phyloP scores from a whole-genome alignment of 1,139 yeast genomes.

The Magnusiomyces tetraspermus region DNA sequence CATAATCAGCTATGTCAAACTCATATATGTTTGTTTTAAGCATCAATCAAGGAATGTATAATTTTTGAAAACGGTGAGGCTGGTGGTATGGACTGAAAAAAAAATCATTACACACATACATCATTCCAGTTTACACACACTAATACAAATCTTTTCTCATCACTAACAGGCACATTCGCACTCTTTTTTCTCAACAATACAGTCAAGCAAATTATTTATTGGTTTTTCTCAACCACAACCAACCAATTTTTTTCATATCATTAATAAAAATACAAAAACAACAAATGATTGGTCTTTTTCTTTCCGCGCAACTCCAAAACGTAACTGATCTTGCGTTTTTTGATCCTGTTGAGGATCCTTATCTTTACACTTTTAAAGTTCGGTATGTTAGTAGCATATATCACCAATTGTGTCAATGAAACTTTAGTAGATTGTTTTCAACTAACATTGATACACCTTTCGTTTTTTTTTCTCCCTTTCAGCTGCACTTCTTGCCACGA shows the following conservation, averaged over 20 bases:
- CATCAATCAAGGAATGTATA: too few relatives aligned
- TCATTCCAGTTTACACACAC: too few relatives aligned
- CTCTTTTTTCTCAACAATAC: too few relatives aligned
- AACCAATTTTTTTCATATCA: neutral
- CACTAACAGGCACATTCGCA: too few relatives aligned
- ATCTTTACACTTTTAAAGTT: conserved; percentile 63
- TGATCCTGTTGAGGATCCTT: conserved; percentile 54
- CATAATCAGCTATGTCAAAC: neutral
- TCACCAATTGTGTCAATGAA: neutral
- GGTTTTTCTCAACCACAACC: too few relatives aligned
- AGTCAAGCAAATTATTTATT: too few relatives aligned
- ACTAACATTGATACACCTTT: neutral
- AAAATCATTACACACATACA: too few relatives aligned
- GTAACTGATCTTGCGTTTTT: conserved; percentile 57
- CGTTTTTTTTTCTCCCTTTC: neutral
- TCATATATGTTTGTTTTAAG: neutral
- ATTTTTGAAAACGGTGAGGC: too few relatives aligned
- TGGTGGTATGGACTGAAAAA: too few relatives aligned
- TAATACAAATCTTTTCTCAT: too few relatives aligned
- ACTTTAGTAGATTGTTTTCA: neutral
- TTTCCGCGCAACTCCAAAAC: conserved; percentile 52
- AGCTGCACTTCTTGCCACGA: conserved; percentile 75
- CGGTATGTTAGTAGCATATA: conserved; percentile 26
- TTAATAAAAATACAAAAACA: neutral
- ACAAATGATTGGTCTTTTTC: conserved; percentile 39